These are phyloP conservation scores for Paracoccidioides brasiliensis DNA, from an alignment of 2,329 filamentous ascomycete genomes.

Conservation along the genomic window DNA sequence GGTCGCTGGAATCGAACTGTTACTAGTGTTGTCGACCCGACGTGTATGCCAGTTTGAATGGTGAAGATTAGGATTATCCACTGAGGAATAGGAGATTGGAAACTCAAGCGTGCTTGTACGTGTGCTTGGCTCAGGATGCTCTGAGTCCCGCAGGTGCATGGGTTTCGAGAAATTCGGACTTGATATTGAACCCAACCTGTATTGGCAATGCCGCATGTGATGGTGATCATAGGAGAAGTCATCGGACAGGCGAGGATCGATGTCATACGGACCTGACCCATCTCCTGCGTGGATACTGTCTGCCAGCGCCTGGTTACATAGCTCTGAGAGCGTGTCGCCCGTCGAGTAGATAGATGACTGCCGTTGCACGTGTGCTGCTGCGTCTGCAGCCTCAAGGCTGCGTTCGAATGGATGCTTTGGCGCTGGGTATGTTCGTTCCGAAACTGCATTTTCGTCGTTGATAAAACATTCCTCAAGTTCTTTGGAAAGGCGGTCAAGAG, in stretches of 20 bases:
- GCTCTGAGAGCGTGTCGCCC: background rate
- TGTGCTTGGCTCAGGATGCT: background rate
- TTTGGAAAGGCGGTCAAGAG: background rate
- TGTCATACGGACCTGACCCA: background rate
- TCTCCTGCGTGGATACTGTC: too few relatives aligned
- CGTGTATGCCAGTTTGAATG: background rate
- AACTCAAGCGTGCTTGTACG: background rate
- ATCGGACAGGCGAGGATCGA: background rate
- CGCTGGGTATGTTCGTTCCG: background rate
- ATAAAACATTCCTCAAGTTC: background rate
- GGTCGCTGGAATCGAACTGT: background rate
- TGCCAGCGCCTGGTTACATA: background rate
- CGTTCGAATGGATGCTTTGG: background rate
- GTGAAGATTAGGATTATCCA: background rate
- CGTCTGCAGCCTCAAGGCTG: background rate
- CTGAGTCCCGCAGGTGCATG: background rate
- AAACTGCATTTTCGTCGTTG: background rate
- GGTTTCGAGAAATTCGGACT: constrained; percentile 10
- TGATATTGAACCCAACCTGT: background rate
- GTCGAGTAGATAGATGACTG: background rate
- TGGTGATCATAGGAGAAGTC: background rate
- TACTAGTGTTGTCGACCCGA: background rate
- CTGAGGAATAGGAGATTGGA: background rate
- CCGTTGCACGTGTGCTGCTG: background rate
- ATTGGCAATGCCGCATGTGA: background rate